Evolutionary conservation across 164 flowering plant species (phyloP).

Genomic region (Cinnamomum micranthum): DNA sequence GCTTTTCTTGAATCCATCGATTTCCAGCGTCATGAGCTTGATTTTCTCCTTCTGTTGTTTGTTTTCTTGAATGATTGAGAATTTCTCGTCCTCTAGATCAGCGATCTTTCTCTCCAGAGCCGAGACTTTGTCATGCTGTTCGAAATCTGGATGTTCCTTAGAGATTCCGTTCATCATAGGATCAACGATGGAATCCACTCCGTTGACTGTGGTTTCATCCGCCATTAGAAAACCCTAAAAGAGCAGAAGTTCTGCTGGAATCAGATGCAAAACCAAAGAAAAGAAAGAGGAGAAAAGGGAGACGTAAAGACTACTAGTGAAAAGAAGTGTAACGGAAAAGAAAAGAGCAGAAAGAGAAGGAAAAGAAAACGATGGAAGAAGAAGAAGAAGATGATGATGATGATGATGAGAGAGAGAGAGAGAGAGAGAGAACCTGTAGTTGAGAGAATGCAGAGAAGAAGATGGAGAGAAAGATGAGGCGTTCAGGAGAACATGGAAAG

Average conservation of each 20-base stretch:
- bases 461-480: no score
- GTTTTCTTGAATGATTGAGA: conserved; percentile 22
- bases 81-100: conserved; percentile 41
- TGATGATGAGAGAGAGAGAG: no score
- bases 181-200: conserved; percentile 20
- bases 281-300: background rate
- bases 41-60: conserved; percentile 25
- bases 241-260: background rate
- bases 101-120: conserved; percentile 34
- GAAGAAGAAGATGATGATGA: background rate
- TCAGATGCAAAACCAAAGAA: background rate
- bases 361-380: background rate
- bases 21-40: conserved; percentile 28
- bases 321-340: background rate
- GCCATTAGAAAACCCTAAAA: conserved; percentile 26
- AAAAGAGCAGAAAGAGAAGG: background rate
- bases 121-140: conserved; percentile 16
- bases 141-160: conserved; percentile 20
- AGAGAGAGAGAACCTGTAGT: background rate
- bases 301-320: background rate
- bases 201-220: conserved; percentile 36
- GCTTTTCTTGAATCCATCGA: conserved; percentile 31
- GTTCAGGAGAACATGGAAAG: no score
- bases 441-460: background rate
- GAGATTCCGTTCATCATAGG: conserved; percentile 21